phyloP scores from a whole-genome alignment of 352 stramenopile species.

The Phytophthora pluvialis region DNA sequence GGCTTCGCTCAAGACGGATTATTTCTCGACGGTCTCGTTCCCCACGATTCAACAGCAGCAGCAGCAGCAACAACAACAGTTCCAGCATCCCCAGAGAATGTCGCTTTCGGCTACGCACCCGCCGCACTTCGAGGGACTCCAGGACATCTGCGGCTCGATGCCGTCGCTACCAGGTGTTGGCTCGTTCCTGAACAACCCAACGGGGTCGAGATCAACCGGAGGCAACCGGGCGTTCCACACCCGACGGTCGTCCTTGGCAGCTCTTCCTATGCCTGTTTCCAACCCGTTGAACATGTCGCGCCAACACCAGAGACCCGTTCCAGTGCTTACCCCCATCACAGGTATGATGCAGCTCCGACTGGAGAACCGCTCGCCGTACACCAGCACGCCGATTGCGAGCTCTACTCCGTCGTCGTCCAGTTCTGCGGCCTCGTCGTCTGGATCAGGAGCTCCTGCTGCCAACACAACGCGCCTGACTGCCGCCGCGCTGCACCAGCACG shows the following conservation, averaged over 20 bases:
- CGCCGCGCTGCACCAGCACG: constrained; percentile 53
- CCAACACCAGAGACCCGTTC: constrained; percentile 30
- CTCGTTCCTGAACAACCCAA: constrained; percentile 35
- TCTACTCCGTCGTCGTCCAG: constrained; percentile 37
- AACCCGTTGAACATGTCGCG: constrained; percentile 27
- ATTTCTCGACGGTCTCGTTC: constrained; percentile 64
- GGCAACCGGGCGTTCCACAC: constrained; percentile 41
- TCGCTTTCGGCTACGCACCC: constrained; percentile 44
- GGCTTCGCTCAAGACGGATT: constrained; percentile 77
- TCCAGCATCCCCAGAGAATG: constrained; percentile 28
- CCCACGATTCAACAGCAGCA: constrained; percentile 40
- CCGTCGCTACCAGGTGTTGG: constrained; percentile 49
- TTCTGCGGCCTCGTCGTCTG: constrained; percentile 26
- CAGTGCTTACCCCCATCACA: constrained; percentile 67
- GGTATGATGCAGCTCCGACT: constrained; percentile 81
- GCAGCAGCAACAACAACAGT: constrained; percentile 34
- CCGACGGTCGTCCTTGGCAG: constrained; percentile 55
- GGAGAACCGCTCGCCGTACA: constrained; percentile 45
- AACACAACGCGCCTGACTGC: constrained; percentile 38
- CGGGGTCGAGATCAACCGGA: constrained; percentile 23
- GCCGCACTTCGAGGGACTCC: constrained; percentile 38
- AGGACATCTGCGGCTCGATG: constrained; percentile 36
- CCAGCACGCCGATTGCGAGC: constrained; percentile 26
- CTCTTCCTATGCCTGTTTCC: constrained; percentile 55
- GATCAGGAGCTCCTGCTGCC: constrained; percentile 14